Evolutionary conservation across 1,139 yeast genomes (phyloP), one percentile per base, ranked within the genome.

Genomic region (Suzukiozyma palmioleophila): DNA sequence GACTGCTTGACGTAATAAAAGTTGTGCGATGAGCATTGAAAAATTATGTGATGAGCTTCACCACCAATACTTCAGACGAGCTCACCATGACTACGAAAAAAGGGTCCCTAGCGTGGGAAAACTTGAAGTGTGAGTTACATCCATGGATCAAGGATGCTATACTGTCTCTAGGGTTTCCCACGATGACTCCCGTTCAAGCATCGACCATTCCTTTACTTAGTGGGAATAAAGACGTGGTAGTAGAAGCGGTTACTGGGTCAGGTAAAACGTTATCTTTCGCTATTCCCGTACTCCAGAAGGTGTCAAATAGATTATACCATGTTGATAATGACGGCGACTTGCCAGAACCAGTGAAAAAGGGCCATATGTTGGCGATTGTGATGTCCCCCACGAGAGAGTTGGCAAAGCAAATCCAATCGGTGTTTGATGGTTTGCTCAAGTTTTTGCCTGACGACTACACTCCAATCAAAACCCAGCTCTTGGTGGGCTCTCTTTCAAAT

Each of bases 101-200:
- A 42, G 64, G 64, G 14, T 62, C 73, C n/a, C 59, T 70, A 39
- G 50, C 54, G 21, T 71, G 76, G 76, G 59, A 55, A 3, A 60
- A 60, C 36, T 55, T 71, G 42, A 53, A 61, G 39, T 51, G 46
- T 41, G 62, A 62, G 25, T 58, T 71, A 30, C 65, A 65, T 40
- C 74, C 75, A 7, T 71, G 77, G 77, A 49, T 71, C 25, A 50
- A 52, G 52, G 84, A 81, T 3, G 95, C 96, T 2, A 72, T 90
- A 24, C 63, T 65, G 14, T 77, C 90, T 1, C 62, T 84, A 48
- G 97, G 96, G 1, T 90, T 77, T 56, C 75, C 78, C 2, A 64
- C 77, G 12, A 89, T 92, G 97, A 92, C 99, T 0, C 97, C 99
- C 0, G 98, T 92, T 0, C 99, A 92, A 57, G 98, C 98, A 0